Conservation (phyloP, 306 rosid genomes). For the Comarum palustre region DNA sequence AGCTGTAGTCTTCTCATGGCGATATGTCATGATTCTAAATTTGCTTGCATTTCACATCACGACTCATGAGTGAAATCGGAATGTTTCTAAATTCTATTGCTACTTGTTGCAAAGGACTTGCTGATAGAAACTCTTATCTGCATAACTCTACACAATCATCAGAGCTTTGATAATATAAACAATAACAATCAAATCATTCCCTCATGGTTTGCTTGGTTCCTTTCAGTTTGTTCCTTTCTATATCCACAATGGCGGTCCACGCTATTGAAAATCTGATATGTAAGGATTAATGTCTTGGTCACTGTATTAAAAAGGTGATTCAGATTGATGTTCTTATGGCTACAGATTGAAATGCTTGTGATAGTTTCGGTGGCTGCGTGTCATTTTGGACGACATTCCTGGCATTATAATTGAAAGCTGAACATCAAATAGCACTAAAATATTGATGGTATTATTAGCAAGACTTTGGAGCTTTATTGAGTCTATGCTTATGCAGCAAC, state of each 20-base stretch:
- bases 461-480: conserved; percentile 11
- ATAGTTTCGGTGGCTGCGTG: conserved; percentile 25
- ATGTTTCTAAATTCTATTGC: conserved; percentile 9
- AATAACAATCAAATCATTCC: neutral
- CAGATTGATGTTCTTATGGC: conserved; percentile 32
- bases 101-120: neutral
- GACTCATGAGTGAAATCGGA: neutral
- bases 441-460: conserved; percentile 1
- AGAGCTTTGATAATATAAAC: neutral
- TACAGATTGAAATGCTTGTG: conserved; percentile 6
- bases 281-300: conserved; percentile 24
- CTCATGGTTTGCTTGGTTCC: neutral
- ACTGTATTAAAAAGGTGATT: conserved; percentile 40
- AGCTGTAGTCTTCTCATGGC: conserved; percentile 7
- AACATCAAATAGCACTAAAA: conserved; percentile 14
- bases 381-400: conserved; percentile 42
- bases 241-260: conserved; percentile 3
- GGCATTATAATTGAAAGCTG: conserved; percentile 30
- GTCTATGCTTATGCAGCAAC: conserved; percentile 6
- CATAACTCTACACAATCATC: neutral
- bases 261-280: neutral
- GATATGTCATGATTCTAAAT: neutral
- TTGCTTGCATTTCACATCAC: neutral
- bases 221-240: neutral
- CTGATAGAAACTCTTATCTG: conserved; percentile 1